Base-by-base conservation (phyloP, 2,329 filamentous ascomycete genomes). In the Cladosporium velox region DNA sequence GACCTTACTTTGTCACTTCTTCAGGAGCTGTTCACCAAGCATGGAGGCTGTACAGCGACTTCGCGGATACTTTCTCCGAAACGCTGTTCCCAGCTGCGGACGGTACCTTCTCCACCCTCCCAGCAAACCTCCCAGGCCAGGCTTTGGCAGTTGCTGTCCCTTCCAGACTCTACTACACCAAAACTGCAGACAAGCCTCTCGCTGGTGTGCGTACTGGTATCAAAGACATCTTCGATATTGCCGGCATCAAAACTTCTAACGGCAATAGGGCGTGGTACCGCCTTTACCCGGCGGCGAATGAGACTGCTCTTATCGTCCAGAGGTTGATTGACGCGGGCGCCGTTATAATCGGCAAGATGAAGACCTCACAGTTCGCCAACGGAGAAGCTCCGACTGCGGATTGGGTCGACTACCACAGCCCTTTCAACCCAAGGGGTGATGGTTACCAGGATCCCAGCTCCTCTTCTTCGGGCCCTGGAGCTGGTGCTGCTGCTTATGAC, bases 151-250 rank as follows among this genome's bases (percentile, higher is more conserved):
- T 83, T 59, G 82, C 78, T 4, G 87, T 90, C 0, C 87, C 87
- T 4, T 89, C 86, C 7, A 81, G 87, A 11, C 77, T 89, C 0
- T 88, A 88, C 76, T 87, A 80, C 75, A 83, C 80, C 2, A 82
- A 80, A 55, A 85, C 83, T 0, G 71, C 75, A 0, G 78, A 81
- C n/a, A 83, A 86, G 71, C 87, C 87, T 0, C 78, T 90, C 0
- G 84, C 86, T 5, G 87, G 88, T 21, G 82, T 88, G 3, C 82
- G 88, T 21, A 74, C 90, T 0, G 87, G 83, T 0, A 80, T 90
- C 64, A 90, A 90, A 73, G 88, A 90, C 69, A 86, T 88, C 57
- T 87, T 82, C 70, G 80, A 87, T 68, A 75, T 89, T 47, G 80
- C 82, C 26, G 88, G 88, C 1, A 74, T 88, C 0, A 80, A 81